Percentiles rank a stretch among this genome's conserved stretches.
These are phyloP conservation scores for Aureobasidium pullulans DNA, from an alignment of 2,329 filamentous ascomycete species.

Conservation along the genomic window DNA sequence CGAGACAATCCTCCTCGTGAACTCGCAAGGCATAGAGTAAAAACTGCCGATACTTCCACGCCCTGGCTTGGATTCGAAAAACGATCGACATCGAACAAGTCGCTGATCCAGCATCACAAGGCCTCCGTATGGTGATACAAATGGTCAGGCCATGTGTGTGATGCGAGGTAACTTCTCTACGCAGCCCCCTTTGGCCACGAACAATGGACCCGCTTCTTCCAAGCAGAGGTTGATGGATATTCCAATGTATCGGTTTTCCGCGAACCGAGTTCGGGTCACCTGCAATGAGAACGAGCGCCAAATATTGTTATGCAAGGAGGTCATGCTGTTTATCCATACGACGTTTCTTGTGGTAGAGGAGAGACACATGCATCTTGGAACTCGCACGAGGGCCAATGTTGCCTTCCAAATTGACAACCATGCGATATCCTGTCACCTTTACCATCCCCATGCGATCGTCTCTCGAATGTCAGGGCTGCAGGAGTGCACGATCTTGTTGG, in stretches of 20 bases:
- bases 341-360: background rate
- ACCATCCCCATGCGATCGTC: no score
- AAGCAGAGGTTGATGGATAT: background rate
- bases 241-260: background rate
- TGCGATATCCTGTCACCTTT: no score
- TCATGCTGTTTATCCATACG: background rate
- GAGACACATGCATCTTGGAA: background rate
- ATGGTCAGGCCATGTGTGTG: background rate
- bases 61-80: background rate
- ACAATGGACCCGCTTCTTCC: constrained; percentile 2
- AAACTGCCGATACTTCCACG: background rate
- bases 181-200: background rate
- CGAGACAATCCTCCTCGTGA: background rate
- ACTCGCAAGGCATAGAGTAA: background rate
- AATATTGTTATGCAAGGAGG: background rate
- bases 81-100: background rate
- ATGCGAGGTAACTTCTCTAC: background rate
- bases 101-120: background rate
- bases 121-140: background rate
- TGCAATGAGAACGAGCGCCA: background rate
- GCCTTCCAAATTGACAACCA: no score
- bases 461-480: no score
- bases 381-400: no score
- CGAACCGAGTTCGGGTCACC: background rate
- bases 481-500: no score